phyloP scores from a whole-genome alignment of 345 rosid genomes.

The Pistacia integerrima region DNA sequence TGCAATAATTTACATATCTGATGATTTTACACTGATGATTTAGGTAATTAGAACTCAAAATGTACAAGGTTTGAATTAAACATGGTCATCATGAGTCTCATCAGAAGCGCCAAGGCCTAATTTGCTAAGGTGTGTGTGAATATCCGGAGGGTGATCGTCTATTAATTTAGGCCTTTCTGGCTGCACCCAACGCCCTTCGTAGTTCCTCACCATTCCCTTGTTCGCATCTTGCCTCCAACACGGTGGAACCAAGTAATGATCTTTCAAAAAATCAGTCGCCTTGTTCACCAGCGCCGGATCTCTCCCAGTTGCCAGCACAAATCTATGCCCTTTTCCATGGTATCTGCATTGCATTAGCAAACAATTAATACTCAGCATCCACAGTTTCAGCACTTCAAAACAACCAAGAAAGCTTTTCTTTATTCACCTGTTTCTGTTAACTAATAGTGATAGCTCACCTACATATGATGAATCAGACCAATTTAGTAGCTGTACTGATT shows the following conservation, averaged over 20 bases:
- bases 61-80: no score
- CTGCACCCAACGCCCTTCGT: conserved; percentile 80
- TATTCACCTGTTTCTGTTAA: no score
- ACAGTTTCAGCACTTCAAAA: no score
- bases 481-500: no score
- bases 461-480: no score
- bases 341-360: conserved; percentile 35
- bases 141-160: conserved; percentile 63
- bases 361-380: neutral
- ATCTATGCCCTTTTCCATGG: conserved; percentile 77
- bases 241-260: conserved; percentile 80
- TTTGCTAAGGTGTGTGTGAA: conserved; percentile 45
- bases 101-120: conserved; percentile 31
- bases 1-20: no score
- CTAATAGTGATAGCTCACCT: no score
- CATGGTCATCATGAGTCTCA: no score
- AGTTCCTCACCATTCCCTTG: conserved; percentile 68
- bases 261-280: conserved; percentile 68
- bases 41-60: no score
- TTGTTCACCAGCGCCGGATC: conserved; percentile 88
- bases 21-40: no score
- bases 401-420: no score
- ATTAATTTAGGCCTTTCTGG: conserved; percentile 61
- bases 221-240: conserved; percentile 79
- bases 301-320: conserved; percentile 66